phyloP scores from a whole-genome alignment of 768 basidiomycete species.

The Trametes villosa region DNA sequence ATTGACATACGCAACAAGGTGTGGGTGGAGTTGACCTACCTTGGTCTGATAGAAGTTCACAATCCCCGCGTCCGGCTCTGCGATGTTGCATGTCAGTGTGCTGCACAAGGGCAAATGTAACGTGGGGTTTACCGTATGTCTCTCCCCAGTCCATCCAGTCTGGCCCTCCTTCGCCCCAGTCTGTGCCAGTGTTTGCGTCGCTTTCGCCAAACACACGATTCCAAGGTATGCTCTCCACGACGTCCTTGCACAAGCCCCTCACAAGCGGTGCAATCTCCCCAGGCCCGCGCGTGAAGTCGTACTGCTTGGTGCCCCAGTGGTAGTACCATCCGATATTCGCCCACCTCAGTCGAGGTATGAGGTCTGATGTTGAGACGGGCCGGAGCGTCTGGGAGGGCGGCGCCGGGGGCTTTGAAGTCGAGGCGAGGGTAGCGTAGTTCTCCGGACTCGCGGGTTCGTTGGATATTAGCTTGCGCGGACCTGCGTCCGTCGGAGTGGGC shows the following conservation, averaged over 20 bases:
- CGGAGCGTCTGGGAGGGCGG: constrained; percentile 66
- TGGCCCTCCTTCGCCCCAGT: constrained; percentile 56
- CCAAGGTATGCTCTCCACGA: constrained; percentile 76
- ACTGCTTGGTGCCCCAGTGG: constrained; percentile 96
- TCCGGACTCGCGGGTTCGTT: constrained; percentile 69
- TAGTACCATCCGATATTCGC: constrained; percentile 96
- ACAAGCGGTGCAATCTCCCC: constrained; percentile 64
- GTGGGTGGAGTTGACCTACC: constrained; percentile 35
- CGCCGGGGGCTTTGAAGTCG: constrained; percentile 61
- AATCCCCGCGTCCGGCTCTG: constrained; percentile 95
- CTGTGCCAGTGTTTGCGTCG: constrained; percentile 30
- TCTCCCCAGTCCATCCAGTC: constrained; percentile 79
- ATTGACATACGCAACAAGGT: background rate
- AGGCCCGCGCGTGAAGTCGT: constrained; percentile 80
- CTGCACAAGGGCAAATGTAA: background rate
- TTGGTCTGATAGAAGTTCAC: constrained; percentile 93
- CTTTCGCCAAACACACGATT: constrained; percentile 52
- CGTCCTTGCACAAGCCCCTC: constrained; percentile 59
- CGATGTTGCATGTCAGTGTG: background rate
- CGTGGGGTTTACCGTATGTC: constrained; percentile 67
- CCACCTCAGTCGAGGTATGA: constrained; percentile 87
- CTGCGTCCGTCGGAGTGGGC: constrained; percentile 33
- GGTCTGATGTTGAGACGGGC: constrained; percentile 52
- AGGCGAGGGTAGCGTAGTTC: constrained; percentile 56
- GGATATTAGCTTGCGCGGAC: constrained; percentile 69